Base-by-base conservation (phyloP, 2,329 filamentous ascomycete genomes). In the Claviceps capensis region DNA sequence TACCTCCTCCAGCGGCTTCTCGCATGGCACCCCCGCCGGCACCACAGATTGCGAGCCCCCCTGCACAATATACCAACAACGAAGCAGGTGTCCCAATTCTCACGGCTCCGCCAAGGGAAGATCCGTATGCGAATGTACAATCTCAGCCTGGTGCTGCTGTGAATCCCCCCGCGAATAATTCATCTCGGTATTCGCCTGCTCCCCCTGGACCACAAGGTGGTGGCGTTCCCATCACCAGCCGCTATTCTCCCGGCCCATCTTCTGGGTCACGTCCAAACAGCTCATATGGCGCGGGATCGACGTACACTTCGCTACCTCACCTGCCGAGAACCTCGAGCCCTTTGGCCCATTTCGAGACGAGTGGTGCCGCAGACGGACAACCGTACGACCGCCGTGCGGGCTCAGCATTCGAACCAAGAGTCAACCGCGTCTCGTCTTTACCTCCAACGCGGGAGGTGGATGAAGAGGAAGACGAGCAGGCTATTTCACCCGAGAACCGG, bases 301-400 rank as follows among this genome's bases (percentile, higher is more conserved):
- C 72, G 8, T 70, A 74, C 26, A 67, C 76, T 14, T 64, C 72
- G 40, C 67, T 82, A 42, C 69, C 78, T 47, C 79, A 83, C 59
- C 74, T 80, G 55, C 81, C 81, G 8, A 71, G 81, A 56, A 84
- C 81, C 1, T 84, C 81, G 1, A 85, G 81, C 56, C 81, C 81
- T 0, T 64, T 84, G 53, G 81, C 81, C 5, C 79, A 84, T 58
- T 83, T 81, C 53, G 81, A 83, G 61, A 70, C 73, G 11, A 72
- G 70, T 7, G 69, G 70, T 50, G 69, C 72, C 36, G 67, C 68
- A 46, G 75, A 78, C n/a, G 56, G 56, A 16, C 55, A 62, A n/a
- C 61, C 69, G 40, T 58, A 67, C n/a, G 71, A 76, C 53, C 70
- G 76, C 44, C 74, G 75, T 48, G 68, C 67, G 51, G 76, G 70